These are phyloP conservation scores for Ceratobasidium sp. DNA, from an alignment of 1,284 basidiomycete genomes.

Conservation along the genomic window DNA sequence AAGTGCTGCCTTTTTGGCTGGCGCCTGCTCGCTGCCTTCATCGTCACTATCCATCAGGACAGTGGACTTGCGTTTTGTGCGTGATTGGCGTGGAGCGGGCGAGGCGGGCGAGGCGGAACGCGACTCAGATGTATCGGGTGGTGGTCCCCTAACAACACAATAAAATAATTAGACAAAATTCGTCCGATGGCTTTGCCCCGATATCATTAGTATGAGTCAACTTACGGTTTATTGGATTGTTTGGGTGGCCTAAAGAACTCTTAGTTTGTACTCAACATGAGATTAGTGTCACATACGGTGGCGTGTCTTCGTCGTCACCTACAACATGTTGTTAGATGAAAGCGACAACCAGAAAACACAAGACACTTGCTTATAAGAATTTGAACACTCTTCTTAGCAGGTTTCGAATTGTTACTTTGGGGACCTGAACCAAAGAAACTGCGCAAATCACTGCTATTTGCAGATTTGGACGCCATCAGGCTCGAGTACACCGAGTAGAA, in stretches of 20 bases:
- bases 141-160: conserved; percentile 4
- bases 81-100: not conserved
- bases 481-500: too few relatives aligned
- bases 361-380: conserved; percentile 27
- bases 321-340: not conserved
- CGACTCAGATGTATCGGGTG: conserved; percentile 5
- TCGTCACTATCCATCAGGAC: conserved; percentile 43
- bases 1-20: conserved; percentile 43
- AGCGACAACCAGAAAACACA: not conserved
- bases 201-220: too few relatives aligned
- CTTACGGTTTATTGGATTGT: conserved; percentile 17
- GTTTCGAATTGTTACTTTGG: conserved; percentile 20
- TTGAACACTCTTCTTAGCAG: conserved; percentile 30
- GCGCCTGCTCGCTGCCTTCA: conserved; percentile 38
- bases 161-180: not conserved
- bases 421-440: conserved; percentile 28
- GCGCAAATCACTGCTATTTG: not conserved
- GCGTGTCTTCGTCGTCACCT: conserved; percentile 34
- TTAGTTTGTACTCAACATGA: conserved; percentile 1
- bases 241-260: conserved; percentile 4
- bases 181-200: not conserved
- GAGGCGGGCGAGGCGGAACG: conserved; percentile 26
- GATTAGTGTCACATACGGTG: conserved; percentile 3
- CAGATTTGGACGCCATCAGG: conserved; percentile 10
- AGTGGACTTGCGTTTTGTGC: conserved; percentile 40